phyloP scores from a whole-genome alignment of 139 green algal species.

The Tetradesmus obliquus region DNA sequence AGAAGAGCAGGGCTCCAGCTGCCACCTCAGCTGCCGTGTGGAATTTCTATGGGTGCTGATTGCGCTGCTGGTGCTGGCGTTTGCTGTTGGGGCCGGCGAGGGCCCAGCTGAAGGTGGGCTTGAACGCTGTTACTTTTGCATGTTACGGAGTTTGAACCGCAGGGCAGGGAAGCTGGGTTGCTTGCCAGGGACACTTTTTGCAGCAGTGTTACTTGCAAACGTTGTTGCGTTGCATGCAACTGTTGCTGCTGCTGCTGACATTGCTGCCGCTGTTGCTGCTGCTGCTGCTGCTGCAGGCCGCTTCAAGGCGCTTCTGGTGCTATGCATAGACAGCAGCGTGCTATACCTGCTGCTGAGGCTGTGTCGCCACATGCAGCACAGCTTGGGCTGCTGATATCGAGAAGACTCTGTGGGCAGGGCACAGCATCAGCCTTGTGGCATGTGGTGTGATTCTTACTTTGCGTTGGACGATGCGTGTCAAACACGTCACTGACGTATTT shows the following conservation, averaged over 20 bases:
- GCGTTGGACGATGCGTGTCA: no score
- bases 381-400: neutral
- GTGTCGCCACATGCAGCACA: neutral
- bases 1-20: no score
- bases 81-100: neutral
- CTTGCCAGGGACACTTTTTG: neutral
- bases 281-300: slow-evolving; percentile 1
- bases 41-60: no score
- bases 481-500: no score
- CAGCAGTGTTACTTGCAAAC: no score
- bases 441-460: no score
- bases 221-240: neutral
- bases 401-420: neutral
- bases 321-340: neutral
- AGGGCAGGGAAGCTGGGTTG: neutral
- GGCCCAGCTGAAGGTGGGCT: neutral
- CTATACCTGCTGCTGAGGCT: neutral
- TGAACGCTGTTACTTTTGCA: neutral
- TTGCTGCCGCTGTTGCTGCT: neutral
- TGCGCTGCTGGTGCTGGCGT: neutral
- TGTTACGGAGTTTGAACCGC: neutral
- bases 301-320: neutral
- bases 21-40: no score
- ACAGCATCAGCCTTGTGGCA: no score
- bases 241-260: neutral